Evolutionary conservation across 2,329 filamentous ascomycete species (phyloP).

Genomic region (Penicillium olsonii): DNA sequence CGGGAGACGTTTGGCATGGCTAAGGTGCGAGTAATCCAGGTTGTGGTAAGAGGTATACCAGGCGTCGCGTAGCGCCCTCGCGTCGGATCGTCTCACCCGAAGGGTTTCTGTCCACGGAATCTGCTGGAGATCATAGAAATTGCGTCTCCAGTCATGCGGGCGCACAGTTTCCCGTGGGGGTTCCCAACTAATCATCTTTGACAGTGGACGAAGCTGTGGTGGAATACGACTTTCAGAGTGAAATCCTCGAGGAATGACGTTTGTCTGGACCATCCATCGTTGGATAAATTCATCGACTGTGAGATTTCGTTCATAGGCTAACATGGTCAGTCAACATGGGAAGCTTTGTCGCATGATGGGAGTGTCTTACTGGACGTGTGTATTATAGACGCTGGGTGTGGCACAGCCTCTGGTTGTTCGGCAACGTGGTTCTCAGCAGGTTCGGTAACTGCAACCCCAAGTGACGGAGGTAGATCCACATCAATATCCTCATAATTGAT

Average conservation of each 20-base stretch:
- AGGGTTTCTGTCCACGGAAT: conserved; percentile 44
- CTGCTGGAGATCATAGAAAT: conserved; percentile 43
- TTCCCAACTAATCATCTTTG: conserved; percentile 37
- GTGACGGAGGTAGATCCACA: conserved; percentile 10
- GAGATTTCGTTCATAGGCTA: conserved; percentile 44
- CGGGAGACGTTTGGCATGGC: conserved; percentile 33
- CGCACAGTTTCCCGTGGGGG: conserved; percentile 36
- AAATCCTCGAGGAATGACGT: conserved; percentile 15
- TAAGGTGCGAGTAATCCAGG: conserved; percentile 31
- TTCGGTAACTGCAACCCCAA: conserved; percentile 2
- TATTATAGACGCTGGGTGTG: conserved; percentile 26
- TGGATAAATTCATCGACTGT: conserved; percentile 46
- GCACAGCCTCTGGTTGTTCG: conserved; percentile 15
- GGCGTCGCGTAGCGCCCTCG: conserved; percentile 40
- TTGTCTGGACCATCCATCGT: conserved; percentile 40
- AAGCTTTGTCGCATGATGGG: neutral
- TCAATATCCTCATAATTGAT: conserved; percentile 20
- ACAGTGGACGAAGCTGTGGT: conserved; percentile 29
- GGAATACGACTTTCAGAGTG: conserved; percentile 22
- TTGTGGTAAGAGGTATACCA: conserved; percentile 47
- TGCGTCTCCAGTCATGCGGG: conserved; percentile 28
- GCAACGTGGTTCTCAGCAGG: conserved; percentile 15
- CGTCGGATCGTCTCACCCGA: conserved; percentile 38
- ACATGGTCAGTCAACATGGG: neutral
- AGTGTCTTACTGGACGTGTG: conserved; percentile 33